phyloP scores from a whole-genome alignment of 2,329 filamentous ascomycete genomes.

The Penicillium capsulatum region DNA sequence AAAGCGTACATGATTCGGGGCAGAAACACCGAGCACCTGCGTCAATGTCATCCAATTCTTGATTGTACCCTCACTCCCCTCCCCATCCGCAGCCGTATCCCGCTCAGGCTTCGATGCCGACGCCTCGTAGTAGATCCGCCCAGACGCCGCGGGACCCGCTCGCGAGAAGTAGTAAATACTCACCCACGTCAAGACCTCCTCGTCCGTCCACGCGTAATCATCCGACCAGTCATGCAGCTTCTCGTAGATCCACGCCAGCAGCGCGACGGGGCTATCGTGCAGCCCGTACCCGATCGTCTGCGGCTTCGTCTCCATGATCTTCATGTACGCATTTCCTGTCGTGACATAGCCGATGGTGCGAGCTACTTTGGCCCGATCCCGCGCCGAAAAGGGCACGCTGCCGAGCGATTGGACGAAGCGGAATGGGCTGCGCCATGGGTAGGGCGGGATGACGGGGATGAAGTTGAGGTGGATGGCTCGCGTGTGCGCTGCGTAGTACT shows the following conservation, averaged over 20 bases:
- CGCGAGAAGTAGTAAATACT: slow-evolving; percentile 67
- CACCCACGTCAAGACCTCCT: slow-evolving; percentile 72
- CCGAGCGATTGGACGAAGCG: slow-evolving; percentile 43
- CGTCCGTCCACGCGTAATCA: slow-evolving; percentile 66
- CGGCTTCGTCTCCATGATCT: slow-evolving; percentile 63
- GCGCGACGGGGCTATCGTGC: slow-evolving; percentile 63
- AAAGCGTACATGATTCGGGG: slow-evolving; percentile 47
- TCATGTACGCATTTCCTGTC: slow-evolving; percentile 49
- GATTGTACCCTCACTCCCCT: neutral
- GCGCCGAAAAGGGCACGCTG: slow-evolving; percentile 28
- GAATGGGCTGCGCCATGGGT: slow-evolving; percentile 51
- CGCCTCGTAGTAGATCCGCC: slow-evolving; percentile 69
- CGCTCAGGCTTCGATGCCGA: slow-evolving; percentile 27
- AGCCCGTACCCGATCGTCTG: slow-evolving; percentile 68
- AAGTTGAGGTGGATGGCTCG: slow-evolving; percentile 62
- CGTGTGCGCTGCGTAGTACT: slow-evolving; percentile 55
- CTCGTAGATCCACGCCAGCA: slow-evolving; percentile 76
- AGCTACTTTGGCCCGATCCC: slow-evolving; percentile 22
- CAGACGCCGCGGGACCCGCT: slow-evolving; percentile 63
- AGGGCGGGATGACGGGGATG: slow-evolving; percentile 47
- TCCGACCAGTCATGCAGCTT: slow-evolving; percentile 77
- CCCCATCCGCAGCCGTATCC: neutral
- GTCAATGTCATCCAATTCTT: slow-evolving; percentile 14
- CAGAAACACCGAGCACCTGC: slow-evolving; percentile 38
- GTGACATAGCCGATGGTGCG: slow-evolving; percentile 22